Percentiles rank a stretch among this genome's conserved stretches.
Evolutionary conservation across 306 rosid species (phyloP).

Genomic region (Castanea crenata): DNA sequence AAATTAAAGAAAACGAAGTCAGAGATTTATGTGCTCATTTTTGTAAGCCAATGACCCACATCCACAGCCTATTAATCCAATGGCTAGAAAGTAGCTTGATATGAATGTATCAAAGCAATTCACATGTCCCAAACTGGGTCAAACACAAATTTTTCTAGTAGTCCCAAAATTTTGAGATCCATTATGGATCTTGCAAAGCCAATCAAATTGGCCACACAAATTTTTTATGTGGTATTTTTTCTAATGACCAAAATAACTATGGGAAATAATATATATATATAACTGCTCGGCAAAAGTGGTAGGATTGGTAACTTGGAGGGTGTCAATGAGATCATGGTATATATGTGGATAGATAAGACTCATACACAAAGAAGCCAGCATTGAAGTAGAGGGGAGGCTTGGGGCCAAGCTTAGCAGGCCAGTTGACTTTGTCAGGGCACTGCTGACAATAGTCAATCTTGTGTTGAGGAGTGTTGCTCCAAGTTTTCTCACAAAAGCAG

Average conservation of each 20-base stretch:
- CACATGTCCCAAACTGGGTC: no score
- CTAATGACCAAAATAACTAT: not conserved
- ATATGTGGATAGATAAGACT: constrained; percentile 40
- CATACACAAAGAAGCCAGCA: constrained; percentile 73
- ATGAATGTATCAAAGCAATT: no score
- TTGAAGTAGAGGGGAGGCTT: constrained; percentile 79
- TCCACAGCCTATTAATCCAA: no score
- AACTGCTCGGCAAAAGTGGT: constrained; percentile 86
- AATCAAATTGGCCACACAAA: no score
- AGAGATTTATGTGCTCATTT: no score
- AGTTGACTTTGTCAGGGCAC: constrained; percentile 60
- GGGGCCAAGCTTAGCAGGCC: constrained; percentile 54
- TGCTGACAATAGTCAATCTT: constrained; percentile 74
- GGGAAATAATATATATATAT: not conserved
- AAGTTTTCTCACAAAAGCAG: constrained; percentile 68
- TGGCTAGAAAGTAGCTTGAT: no score
- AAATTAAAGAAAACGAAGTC: no score
- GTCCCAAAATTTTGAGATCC: no score
- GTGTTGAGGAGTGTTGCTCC: constrained; percentile 63
- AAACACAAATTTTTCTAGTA: not conserved
- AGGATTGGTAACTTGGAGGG: constrained; percentile 38
- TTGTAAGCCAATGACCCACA: no score
- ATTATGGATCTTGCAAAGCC: no score
- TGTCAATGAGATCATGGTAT: constrained; percentile 48
- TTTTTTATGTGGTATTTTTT: not conserved